Base-by-base conservation (phyloP, 2,329 filamentous ascomycete genomes). In the Aspergillus nomiae region DNA sequence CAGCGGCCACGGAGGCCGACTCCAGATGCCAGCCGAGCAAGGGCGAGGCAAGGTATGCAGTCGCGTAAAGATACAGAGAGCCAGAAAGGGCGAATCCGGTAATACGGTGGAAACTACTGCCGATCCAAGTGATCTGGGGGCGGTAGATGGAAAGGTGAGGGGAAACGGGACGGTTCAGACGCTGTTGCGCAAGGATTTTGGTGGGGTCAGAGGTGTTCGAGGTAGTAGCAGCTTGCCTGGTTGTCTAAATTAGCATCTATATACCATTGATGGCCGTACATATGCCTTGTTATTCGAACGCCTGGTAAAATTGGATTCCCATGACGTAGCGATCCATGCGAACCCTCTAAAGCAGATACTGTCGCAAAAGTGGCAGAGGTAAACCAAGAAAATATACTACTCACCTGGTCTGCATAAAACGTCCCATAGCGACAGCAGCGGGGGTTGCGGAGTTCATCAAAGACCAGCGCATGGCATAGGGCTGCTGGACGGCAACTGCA, bases 111-210 rank as follows among this genome's bases (percentile, higher is more conserved):
- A 92, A 85, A 62, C 84, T 88, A 71, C 88, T 89, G 70, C 85
- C 85, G 79, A 92, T 89, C 90, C 89, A 97, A 71, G 92, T 95
- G 81, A 97, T 91, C 79, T 92, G 88, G 64, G 90, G 87, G 78
- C 88, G 86, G 88, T 97, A 97, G 86, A 96, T 94, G 74, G 82
- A 78, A 67, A 97, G 87, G 77, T 97, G 93, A 60, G 94, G 94
- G 53, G 92, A 86, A 72, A 97, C 85, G 76, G 94, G 94, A 58
- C 94, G 94, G 74, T 85, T 81, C 61, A 90, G 85, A 73, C 94
- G 94, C 84, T 97, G 94, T 74, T 87, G 83, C 73, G 86, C 89
- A 76, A 97, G 92, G 80, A 96, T 87, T 69, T 77, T 72, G 63
- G 64, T 75, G 14, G 75, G 74, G 59, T 80, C 77, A 63, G 73